phyloP scores from a whole-genome alignment of 1,284 basidiomycete genomes.

The Leccinum pseudoinsigne region DNA sequence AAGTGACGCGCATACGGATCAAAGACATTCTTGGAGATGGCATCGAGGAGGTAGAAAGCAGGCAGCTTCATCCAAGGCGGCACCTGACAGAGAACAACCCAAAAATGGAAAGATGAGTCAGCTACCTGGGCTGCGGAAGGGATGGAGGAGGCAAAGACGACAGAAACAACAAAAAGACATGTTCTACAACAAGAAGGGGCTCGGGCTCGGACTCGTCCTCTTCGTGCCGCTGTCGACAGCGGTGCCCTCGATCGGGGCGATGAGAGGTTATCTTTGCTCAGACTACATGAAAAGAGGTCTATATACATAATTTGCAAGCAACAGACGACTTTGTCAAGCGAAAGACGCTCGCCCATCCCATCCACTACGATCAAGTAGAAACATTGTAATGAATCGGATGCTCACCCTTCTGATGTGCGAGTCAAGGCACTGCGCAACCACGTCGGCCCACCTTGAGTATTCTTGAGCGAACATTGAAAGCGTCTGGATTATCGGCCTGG shows the following conservation, averaged over 20 bases:
- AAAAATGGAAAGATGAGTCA: constrained; percentile 57
- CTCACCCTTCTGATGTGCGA: constrained; percentile 88
- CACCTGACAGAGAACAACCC: constrained; percentile 58
- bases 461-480: constrained; percentile 95
- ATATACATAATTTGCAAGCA: constrained; percentile 38
- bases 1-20: constrained; percentile 87
- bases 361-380: constrained; percentile 29
- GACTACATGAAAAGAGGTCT: constrained; percentile 36
- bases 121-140: constrained; percentile 40
- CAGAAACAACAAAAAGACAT: constrained; percentile 15
- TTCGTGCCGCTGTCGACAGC: constrained; percentile 34
- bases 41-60: constrained; percentile 93
- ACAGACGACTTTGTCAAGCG: constrained; percentile 26
- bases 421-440: constrained; percentile 89
- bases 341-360: constrained; percentile 29
- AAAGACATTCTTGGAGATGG: constrained; percentile 94
- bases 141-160: constrained; percentile 21
- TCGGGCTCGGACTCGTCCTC: constrained; percentile 33
- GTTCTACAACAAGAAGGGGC: constrained; percentile 24
- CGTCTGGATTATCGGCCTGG: constrained; percentile 92
- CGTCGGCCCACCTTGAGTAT: constrained; percentile 74
- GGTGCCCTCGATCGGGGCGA: constrained; percentile 33
- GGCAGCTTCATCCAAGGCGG: constrained; percentile 92
- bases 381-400: constrained; percentile 31
- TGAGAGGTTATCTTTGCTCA: constrained; percentile 42